phyloP scores from a whole-genome alignment of 2,329 filamentous ascomycete genomes.

The Madurella mycetomatis region DNA sequence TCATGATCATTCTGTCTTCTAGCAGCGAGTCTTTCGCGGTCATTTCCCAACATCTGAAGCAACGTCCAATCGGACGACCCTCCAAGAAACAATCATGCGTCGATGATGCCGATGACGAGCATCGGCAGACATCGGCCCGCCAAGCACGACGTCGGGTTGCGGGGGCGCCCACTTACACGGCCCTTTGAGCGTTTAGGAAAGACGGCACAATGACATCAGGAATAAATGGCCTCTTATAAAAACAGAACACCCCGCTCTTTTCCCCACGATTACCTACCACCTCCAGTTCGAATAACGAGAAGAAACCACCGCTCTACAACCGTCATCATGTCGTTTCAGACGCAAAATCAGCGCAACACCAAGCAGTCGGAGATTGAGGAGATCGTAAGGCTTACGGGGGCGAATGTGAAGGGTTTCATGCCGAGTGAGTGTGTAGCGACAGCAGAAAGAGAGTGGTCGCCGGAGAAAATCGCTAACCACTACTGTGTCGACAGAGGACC shows the following conservation, averaged over 20 bases:
- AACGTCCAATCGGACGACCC: too few relatives aligned
- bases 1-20: too few relatives aligned
- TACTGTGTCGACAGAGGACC: slow-evolving; percentile 9
- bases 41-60: too few relatives aligned
- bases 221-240: not conserved
- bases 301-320: not conserved
- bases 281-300: not conserved
- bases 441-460: not conserved
- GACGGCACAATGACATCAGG: not conserved
- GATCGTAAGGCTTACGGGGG: slow-evolving; percentile 11
- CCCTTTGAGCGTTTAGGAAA: not conserved
- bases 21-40: too few relatives aligned
- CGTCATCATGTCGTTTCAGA: slow-evolving; percentile 14
- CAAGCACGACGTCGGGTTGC: not conserved
- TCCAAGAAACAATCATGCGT: too few relatives aligned
- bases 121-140: not conserved
- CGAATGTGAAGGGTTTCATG: slow-evolving; percentile 22
- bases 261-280: not conserved
- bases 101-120: not conserved
- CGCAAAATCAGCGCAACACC: slow-evolving; percentile 19
- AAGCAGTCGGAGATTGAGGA: slow-evolving; percentile 16
- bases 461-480: not conserved
- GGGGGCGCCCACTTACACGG: too few relatives aligned
- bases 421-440: slow-evolving; percentile 14
- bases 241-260: not conserved